Evolutionary conservation across 164 flowering plant species (phyloP), one percentile per base, ranked within the genome.

Genomic region (Chimonanthus praecox): DNA sequence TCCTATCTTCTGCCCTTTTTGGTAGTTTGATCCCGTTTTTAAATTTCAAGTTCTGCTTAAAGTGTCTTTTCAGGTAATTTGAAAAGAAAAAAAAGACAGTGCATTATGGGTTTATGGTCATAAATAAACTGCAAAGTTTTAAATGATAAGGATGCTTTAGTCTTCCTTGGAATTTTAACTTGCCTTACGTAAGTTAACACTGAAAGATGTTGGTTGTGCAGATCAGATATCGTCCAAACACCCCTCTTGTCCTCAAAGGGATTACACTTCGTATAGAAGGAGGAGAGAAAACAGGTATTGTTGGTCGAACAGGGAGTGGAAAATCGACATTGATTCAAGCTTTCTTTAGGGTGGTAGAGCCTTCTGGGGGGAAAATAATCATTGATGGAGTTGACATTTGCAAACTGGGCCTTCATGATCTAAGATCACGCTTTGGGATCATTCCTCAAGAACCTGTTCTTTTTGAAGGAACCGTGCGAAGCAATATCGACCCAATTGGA

Each of bases 361-460:
- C 99, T 48, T 81, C 93, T 4, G 92, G 83, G 49, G 99, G 99
- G 43, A 86, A 70, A 51, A 89, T 92, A 45, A 78, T 92, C 20
- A 80, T 94, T 2, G 99, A 94, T 73, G 88, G 86, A 21, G 82
- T 92, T 11, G 96, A 94, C 76, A 90, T 94, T 65, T 78, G 78
- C 72, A 79, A 51, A 62, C 65, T 94, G 4, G 99, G 99, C 20
- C 98, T 94, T 74, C 97, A 92, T 71, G 92, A 92, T 86, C 88
- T 94, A 6, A 85, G 98, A 79, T 92, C 97, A 21, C 90, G 97
- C 10, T 91, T 88, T 46, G 97, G 99, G 2, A 94, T 94, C 77
- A 94, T 94, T 81, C 99, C 97, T 71, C 99, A 94, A 79, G 99
- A 94, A 72, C 99, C 99, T 48, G 93, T 94, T 47, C 93, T 92